Evolutionary conservation across 169 alveolate species (phyloP), one percentile per base, ranked within the genome.

Genomic region (Haemoproteus tartakovskyi): DNA sequence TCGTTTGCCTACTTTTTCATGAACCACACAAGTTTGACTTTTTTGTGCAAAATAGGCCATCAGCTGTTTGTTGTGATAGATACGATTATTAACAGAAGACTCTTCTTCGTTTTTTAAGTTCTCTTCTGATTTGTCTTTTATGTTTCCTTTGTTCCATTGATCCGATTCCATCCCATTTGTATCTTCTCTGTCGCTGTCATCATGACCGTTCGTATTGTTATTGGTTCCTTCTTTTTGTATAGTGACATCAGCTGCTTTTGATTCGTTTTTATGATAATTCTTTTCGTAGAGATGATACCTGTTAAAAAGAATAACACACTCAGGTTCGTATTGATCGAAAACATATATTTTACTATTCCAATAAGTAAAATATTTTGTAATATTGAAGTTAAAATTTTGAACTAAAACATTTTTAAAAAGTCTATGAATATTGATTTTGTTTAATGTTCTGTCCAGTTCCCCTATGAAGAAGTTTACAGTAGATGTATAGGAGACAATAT

Each of bases 241-340:
- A n/a, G n/a, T n/a, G n/a, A n/a, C n/a, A n/a, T n/a, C n/a, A n/a
- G n/a, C n/a, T n/a, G n/a, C n/a, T n/a, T n/a, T n/a, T n/a, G n/a
- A n/a, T n/a, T n/a, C n/a, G n/a, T n/a, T n/a, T n/a, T n/a, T n/a
- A n/a, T n/a, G n/a, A n/a, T n/a, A n/a, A n/a, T n/a, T n/a, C 37
- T 54, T 54, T 46, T 54, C 83, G 19, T 74, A 74, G 19, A 74
- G 27, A 11, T 60, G 41, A 37, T 74, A 74, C 41, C 27, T 54
- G 29, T 74, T 47, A 48, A 74, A 74, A 9, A 74, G 62, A 3
- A 74, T 24, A 11, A 74, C 27, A 47, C 84, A 74, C 40, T 74
- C 84, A 19, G 84, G 78, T 37, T 74, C 84, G 33, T 74, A 74
- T 48, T 74, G 84, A 9, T 52, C 48, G 36, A 74, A 74, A 8